Conservation (phyloP, 176 grass and related monocot species). For the Carex pumila region DNA sequence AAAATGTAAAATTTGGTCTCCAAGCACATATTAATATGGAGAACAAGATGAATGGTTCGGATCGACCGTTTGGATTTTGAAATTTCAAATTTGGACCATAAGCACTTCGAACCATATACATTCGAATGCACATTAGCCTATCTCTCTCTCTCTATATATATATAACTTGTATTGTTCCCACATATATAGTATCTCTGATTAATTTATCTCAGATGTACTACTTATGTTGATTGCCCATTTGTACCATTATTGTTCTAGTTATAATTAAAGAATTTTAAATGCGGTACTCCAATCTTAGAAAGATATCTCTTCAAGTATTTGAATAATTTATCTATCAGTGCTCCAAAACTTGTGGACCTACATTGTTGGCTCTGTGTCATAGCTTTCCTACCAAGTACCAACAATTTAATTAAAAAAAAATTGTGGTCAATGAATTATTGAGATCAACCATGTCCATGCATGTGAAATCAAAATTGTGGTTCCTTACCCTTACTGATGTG, state of each 20-base stretch:
- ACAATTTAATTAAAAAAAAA: background rate
- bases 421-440: background rate
- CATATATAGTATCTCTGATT: background rate
- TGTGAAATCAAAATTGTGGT: slow-evolving; percentile 8
- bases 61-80: too few relatives aligned
- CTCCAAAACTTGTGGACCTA: background rate
- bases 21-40: too few relatives aligned
- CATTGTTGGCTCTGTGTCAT: background rate
- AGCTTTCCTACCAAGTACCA: background rate
- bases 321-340: background rate
- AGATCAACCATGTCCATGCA: slow-evolving; percentile 13
- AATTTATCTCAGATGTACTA: too few relatives aligned
- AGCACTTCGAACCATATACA: too few relatives aligned
- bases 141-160: too few relatives aligned
- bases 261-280: background rate
- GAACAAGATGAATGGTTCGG: too few relatives aligned
- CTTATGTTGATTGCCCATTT: background rate
- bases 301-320: background rate
- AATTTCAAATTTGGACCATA: too few relatives aligned
- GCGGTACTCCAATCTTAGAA: background rate
- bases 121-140: too few relatives aligned
- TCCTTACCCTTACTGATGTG: background rate
- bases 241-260: background rate
- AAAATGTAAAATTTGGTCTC: too few relatives aligned
- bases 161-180: too few relatives aligned